Base-by-base conservation (phyloP, 2,329 filamentous ascomycete genomes). In the Microsporum canis region DNA sequence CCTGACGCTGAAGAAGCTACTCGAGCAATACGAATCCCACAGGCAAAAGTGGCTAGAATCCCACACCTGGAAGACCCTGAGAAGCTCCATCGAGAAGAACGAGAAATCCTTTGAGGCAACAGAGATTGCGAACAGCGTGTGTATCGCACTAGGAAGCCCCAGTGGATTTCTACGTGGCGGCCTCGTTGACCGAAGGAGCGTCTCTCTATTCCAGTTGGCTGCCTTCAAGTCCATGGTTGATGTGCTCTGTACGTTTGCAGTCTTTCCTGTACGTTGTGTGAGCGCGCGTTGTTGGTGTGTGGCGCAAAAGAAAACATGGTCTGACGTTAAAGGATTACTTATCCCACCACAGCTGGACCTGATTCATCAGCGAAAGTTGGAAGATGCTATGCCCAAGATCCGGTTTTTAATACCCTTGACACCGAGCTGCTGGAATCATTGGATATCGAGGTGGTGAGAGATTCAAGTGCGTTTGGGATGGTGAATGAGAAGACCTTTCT, bases 401-500 rank as follows among this genome's bases (percentile, higher is more conserved):
- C 86, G 0, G 81, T 83, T n/a, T 81, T 79, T 67, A 79, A 76
- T 62, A 43, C 62, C 0, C 67, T 76, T 17, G 77, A 79, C 56
- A 66, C 61, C 8, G 60, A 67, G 5, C 71, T 79, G 10, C 71
- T 79, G 3, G 47, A 65, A 3, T 68, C 67, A 6, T 66, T 75
- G 3, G 66, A 66, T 5, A 71, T 78, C 56, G 70, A 65, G n/a
- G 70, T 75, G 31, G 65, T 79, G 36, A 56, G 72, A 0, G 75
- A 80, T 1, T 86, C 86, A 0, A 67, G 61, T 0, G 85, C 78
- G 0, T 85, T 83, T 65, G 69, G 77, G 0, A 65, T 77, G 4
- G 75, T 88, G 7, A 75, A 78, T 14, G 56, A 68, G 0, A 66
- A 72, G 0, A 80, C 82, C 0, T 68, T 89, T 1, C 74, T 87